phyloP scores from a whole-genome alignment of 2,329 filamentous ascomycete species.

The Gaeumannomyces sp. region DNA sequence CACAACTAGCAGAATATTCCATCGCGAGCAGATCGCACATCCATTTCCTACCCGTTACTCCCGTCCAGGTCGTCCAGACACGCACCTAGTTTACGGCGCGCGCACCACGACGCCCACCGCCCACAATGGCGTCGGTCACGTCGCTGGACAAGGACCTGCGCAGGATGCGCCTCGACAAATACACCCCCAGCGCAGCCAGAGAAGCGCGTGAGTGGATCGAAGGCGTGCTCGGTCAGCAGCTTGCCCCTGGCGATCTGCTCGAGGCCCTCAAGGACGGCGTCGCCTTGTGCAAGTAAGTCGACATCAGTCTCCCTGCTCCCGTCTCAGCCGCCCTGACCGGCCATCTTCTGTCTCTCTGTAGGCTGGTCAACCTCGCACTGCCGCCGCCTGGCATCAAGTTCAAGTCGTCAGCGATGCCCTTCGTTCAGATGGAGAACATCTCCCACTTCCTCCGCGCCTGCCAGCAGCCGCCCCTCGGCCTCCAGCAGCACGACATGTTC shows the following conservation, averaged over 20 bases:
- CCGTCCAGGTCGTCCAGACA: neutral
- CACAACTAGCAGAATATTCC: neutral
- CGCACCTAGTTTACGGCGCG: neutral
- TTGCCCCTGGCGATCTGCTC: conserved; percentile 71
- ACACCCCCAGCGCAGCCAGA: conserved; percentile 83
- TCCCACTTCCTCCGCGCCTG: conserved; percentile 89
- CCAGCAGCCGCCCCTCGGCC: conserved; percentile 74
- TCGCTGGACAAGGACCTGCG: conserved; percentile 94
- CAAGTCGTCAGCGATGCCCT: conserved; percentile 91
- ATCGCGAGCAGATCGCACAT: neutral
- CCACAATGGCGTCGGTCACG: conserved; percentile 79
- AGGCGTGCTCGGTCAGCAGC: conserved; percentile 63
- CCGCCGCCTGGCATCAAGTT: conserved; percentile 77
- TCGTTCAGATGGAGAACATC: conserved; percentile 99
- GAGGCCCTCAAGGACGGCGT: conserved; percentile 86
- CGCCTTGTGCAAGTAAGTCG: conserved; percentile 77
- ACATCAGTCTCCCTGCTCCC: neutral
- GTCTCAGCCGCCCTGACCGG: conserved; percentile 1
- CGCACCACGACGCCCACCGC: neutral
- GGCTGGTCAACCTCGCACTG: conserved; percentile 73
- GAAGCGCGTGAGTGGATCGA: conserved; percentile 87
- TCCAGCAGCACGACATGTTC: conserved; percentile 92
- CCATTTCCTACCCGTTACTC: neutral
- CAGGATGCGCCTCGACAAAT: conserved; percentile 85
- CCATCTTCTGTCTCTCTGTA: conserved; percentile 26